A percentile compares a stretch with the other conserved stretches of the same genome.
Evolutionary conservation across 768 basidiomycete genomes (phyloP).

Genomic region (Baorangia bicolor): DNA sequence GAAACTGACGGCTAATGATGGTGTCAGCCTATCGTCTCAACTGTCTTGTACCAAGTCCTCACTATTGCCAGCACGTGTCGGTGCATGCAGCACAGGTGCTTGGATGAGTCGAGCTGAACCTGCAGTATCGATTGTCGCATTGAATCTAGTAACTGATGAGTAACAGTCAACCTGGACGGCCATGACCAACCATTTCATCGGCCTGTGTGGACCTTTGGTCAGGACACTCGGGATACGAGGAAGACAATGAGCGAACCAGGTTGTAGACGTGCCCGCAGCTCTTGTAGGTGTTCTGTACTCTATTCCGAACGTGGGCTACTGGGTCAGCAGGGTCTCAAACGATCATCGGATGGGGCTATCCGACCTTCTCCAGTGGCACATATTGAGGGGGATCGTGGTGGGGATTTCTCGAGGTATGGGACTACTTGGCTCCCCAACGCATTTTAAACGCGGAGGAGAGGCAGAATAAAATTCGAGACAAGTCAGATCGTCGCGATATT

Average conservation of each 20-base stretch:
- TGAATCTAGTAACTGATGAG: constrained; percentile 47
- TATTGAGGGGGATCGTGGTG: constrained; percentile 33
- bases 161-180: not conserved
- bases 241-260: constrained; percentile 41
- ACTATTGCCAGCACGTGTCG: constrained; percentile 78
- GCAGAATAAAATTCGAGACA: constrained; percentile 19
- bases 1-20: constrained; percentile 60
- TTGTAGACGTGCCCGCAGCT: constrained; percentile 54
- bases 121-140: constrained; percentile 66
- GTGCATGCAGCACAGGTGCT: constrained; percentile 57
- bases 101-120: constrained; percentile 67
- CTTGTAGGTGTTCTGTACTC: constrained; percentile 64
- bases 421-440: not conserved
- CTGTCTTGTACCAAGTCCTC: constrained; percentile 30
- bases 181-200: constrained; percentile 52
- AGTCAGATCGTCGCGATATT: constrained; percentile 27
- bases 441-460: constrained; percentile 27
- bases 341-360: constrained; percentile 18
- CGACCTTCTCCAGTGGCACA: constrained; percentile 78
- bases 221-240: constrained; percentile 6
- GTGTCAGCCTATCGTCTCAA: constrained; percentile 22
- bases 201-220: constrained; percentile 40
- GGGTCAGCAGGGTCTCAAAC: constrained; percentile 12
- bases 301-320: constrained; percentile 27
- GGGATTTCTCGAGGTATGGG: constrained; percentile 8